phyloP scores from a whole-genome alignment of 2,329 filamentous ascomycete genomes.

The Calonectria pseudoreteaudii region DNA sequence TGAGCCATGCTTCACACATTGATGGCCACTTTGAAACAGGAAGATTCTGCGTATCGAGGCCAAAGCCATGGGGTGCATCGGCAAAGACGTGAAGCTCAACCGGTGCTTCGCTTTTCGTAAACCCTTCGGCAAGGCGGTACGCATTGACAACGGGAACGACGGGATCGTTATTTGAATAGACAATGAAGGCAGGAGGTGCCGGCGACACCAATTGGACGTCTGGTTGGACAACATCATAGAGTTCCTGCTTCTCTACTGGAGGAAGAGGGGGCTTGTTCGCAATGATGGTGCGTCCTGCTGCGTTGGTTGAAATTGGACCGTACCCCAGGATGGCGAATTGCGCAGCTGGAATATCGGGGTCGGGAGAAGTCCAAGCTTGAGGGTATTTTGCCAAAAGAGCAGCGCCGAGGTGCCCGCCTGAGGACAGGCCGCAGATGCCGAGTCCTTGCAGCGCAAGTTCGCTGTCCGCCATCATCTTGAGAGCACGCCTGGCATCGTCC shows the following conservation, averaged over 20 bases:
- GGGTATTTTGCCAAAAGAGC: conserved; percentile 38
- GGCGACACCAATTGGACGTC: conserved; percentile 32
- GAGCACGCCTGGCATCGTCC: conserved; percentile 36
- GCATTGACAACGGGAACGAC: conserved; percentile 36
- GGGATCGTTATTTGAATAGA: conserved; percentile 40
- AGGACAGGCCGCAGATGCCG: conserved; percentile 37
- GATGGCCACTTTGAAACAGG: conserved; percentile 37
- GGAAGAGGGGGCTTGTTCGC: conserved; percentile 35
- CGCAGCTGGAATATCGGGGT: conserved; percentile 15
- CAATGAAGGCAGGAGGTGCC: conserved; percentile 31
- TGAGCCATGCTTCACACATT: conserved; percentile 38
- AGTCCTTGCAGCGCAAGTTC: conserved; percentile 24
- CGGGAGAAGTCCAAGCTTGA: conserved; percentile 28
- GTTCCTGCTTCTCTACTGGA: conserved; percentile 34
- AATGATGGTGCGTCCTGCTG: conserved; percentile 33
- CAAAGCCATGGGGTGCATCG: conserved; percentile 39
- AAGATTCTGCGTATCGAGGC: conserved; percentile 27
- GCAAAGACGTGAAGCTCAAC: conserved; percentile 38
- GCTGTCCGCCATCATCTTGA: conserved; percentile 33
- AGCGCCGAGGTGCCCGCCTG: conserved; percentile 37
- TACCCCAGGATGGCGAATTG: conserved; percentile 38
- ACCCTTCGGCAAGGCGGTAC: conserved; percentile 31
- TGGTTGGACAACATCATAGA: conserved; percentile 35
- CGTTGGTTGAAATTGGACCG: conserved; percentile 38
- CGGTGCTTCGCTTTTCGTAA: conserved; percentile 25